phyloP scores from a whole-genome alignment of 2,329 filamentous ascomycete species.

The Boeremia exigua region DNA sequence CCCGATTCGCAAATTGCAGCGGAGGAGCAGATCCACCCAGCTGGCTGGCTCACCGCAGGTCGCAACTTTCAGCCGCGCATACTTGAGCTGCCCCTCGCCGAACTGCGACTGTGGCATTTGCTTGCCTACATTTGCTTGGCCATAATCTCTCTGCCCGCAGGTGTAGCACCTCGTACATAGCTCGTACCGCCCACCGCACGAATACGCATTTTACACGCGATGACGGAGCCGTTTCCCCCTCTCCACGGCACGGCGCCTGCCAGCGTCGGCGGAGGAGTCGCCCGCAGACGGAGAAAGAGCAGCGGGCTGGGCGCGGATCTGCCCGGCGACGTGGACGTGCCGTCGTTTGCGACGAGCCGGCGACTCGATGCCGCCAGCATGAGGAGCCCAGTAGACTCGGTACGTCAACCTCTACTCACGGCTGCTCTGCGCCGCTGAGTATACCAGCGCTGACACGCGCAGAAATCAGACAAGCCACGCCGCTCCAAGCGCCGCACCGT shows the following conservation, averaged over 20 bases:
- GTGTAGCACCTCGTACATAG: neutral
- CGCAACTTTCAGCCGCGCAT: neutral
- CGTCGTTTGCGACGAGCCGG: constrained; percentile 56
- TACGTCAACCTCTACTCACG: constrained; percentile 10
- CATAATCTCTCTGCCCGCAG: neutral
- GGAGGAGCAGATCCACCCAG: constrained; percentile 1
- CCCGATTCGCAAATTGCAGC: constrained; percentile 22
- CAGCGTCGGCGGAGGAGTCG: constrained; percentile 22
- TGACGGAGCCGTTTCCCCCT: constrained; percentile 45
- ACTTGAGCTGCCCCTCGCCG: neutral
- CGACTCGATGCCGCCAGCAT: constrained; percentile 7
- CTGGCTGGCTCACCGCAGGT: constrained; percentile 2
- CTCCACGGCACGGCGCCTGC: constrained; percentile 29
- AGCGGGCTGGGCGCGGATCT: constrained; percentile 60
- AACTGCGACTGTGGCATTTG: constrained; percentile 3
- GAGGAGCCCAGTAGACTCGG: constrained; percentile 21
- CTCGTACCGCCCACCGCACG: neutral
- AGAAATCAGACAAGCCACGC: constrained; percentile 38
- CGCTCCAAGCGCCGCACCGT: constrained; percentile 56
- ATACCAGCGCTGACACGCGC: constrained; percentile 8
- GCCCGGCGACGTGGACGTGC: constrained; percentile 59
- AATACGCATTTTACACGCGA: constrained; percentile 5
- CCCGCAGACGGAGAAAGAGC: constrained; percentile 50
- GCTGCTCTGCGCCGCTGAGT: no score
- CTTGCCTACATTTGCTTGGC: neutral